phyloP scores from a whole-genome alignment of 2,329 filamentous ascomycete genomes.

The Aspergillus intermedius region DNA sequence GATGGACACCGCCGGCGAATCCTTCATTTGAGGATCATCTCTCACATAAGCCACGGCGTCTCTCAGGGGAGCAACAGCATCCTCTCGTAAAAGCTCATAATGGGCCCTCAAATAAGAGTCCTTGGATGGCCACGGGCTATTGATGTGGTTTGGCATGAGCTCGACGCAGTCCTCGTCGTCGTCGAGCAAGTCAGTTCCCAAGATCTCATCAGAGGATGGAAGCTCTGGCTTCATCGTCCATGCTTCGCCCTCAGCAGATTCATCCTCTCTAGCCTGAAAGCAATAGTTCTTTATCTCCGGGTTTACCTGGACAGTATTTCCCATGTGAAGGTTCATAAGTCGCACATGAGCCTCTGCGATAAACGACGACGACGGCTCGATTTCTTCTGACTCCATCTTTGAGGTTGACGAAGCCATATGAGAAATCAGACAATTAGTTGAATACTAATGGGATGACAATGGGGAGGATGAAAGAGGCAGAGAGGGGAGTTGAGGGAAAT shows the following conservation, averaged over 20 bases:
- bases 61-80: constrained; percentile 63
- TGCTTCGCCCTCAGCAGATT: constrained; percentile 4
- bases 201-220: constrained; percentile 35
- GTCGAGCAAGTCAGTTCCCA: constrained; percentile 16
- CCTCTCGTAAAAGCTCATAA: constrained; percentile 69
- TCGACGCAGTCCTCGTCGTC: constrained; percentile 23
- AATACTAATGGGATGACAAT: not conserved
- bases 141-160: constrained; percentile 49
- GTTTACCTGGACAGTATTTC: constrained; percentile 13
- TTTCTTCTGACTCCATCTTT: not conserved
- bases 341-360: not conserved
- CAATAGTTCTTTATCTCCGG: constrained; percentile 27
- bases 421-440: too few relatives aligned
- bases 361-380: not conserved
- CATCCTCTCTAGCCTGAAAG: constrained; percentile 9
- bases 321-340: not conserved
- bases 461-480: not conserved
- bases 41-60: constrained; percentile 56
- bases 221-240: constrained; percentile 37
- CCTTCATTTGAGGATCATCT: constrained; percentile 48
- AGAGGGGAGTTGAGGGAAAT: not conserved
- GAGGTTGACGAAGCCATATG: not conserved
- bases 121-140: constrained; percentile 54
- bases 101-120: constrained; percentile 65
- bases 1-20: constrained; percentile 54